These are phyloP conservation scores for Choiromyces venosus DNA, from an alignment of 495 filamentous ascomycete species.

Conservation along the genomic window DNA sequence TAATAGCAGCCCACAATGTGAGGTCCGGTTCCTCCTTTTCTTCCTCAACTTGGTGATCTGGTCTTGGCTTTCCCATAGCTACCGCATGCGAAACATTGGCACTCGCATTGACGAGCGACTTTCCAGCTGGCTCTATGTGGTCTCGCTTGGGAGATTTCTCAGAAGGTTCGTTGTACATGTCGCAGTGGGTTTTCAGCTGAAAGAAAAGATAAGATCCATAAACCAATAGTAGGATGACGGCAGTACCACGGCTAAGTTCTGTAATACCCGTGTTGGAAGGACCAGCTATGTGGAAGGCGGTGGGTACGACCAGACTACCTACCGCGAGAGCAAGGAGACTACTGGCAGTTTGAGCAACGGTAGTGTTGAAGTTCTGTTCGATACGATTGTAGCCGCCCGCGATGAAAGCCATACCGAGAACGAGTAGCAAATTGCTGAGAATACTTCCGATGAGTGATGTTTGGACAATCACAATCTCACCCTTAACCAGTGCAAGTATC, in stretches of 20 bases:
- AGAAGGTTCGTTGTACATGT: constrained; percentile 66
- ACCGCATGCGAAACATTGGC: constrained; percentile 13
- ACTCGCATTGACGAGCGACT: constrained; percentile 6
- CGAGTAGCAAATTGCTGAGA: constrained; percentile 83
- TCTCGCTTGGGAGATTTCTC: constrained; percentile 59
- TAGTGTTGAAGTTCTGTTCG: constrained; percentile 87
- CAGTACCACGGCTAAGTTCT: constrained; percentile 63
- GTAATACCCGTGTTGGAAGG: constrained; percentile 47
- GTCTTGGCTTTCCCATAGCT: constrained; percentile 24
- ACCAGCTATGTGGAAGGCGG: constrained; percentile 63
- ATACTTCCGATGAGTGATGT: constrained; percentile 89
- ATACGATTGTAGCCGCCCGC: constrained; percentile 71
- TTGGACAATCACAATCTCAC: constrained; percentile 79
- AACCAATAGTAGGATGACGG: constrained; percentile 68
- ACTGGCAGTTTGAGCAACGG: constrained; percentile 87
- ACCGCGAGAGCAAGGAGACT: constrained; percentile 75
- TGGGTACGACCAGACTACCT: constrained; percentile 77
- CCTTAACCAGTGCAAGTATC: constrained; percentile 68
- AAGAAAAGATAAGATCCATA: constrained; percentile 75
- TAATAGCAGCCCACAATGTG: constrained; percentile 60
- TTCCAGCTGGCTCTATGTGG: neutral
- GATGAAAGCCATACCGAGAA: constrained; percentile 92
- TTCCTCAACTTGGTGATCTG: constrained; percentile 52
- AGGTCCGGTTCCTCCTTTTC: constrained; percentile 66
- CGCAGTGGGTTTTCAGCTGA: constrained; percentile 70